These are phyloP conservation scores for Trichosporon sp. DNA, from an alignment of 1,284 basidiomycete species.

Conservation along the genomic window DNA sequence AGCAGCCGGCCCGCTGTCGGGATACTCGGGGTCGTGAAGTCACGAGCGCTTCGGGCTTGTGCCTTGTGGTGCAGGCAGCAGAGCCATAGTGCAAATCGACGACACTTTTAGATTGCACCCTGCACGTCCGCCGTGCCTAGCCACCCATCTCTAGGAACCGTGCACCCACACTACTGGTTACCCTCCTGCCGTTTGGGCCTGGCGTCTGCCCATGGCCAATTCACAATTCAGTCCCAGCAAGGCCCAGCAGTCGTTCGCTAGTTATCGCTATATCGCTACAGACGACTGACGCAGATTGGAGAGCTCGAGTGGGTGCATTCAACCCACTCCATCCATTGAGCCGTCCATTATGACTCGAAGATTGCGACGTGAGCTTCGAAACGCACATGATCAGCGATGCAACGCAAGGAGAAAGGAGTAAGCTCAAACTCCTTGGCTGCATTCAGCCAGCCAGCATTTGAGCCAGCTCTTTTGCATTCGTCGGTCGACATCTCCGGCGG, in stretches of 20 bases:
- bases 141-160: neutral
- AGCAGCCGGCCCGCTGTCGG: neutral
- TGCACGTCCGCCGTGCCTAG: neutral
- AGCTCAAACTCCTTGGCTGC: neutral
- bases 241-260: neutral
- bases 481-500: neutral
- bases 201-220: neutral
- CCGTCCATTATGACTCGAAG: neutral
- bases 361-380: neutral
- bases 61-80: neutral
- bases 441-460: neutral
- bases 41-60: neutral
- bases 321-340: neutral
- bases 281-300: neutral
- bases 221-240: neutral
- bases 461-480: neutral
- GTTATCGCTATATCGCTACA: no score
- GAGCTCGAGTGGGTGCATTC: neutral
- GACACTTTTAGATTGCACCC: neutral
- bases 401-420: neutral
- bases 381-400: neutral
- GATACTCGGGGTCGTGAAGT: neutral
- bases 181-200: neutral
- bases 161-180: neutral
- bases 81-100: neutral